Evolutionary conservation across 805 yeast genomes (phyloP).

Genomic region (Sungouiella blattae): DNA sequence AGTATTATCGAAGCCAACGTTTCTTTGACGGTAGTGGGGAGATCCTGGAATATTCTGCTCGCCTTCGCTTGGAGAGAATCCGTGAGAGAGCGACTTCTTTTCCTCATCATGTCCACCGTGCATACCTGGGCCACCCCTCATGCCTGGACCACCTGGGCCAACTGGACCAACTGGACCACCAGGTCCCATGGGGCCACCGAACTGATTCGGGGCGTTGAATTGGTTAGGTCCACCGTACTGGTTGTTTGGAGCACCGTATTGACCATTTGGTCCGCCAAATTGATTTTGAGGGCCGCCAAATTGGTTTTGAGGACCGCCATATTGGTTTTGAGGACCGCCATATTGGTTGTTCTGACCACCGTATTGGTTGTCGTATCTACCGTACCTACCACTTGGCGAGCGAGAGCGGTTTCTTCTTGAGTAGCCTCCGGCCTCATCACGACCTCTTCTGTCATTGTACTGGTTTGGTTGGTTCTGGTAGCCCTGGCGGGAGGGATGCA

Average conservation of each 20-base stretch:
- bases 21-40: conserved; percentile 73
- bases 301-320: not conserved
- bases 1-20: conserved; percentile 63
- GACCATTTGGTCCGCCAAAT: not conserved
- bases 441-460: conserved; percentile 26
- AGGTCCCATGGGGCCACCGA: not conserved
- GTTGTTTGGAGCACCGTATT: not conserved
- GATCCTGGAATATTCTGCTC: conserved; percentile 69
- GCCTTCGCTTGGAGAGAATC: conserved; percentile 36
- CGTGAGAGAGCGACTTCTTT: conserved; percentile 4
- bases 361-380: conserved; percentile 7
- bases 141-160: not conserved
- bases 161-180: too few relatives aligned
- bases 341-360: conserved; percentile 2
- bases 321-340: conserved; percentile 5
- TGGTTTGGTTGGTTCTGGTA: conserved; percentile 1
- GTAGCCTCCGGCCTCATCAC: conserved; percentile 30
- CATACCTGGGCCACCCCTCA: too few relatives aligned
- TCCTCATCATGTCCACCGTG: not conserved
- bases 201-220: too few relatives aligned
- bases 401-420: conserved; percentile 53
- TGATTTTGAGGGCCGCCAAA: not conserved
- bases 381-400: conserved; percentile 40
- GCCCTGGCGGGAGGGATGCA: conserved; percentile 2
- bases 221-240: too few relatives aligned